These are phyloP conservation scores for Vaccinium myrtillus DNA, from an alignment of 148 eudicot species.

Conservation along the genomic window DNA sequence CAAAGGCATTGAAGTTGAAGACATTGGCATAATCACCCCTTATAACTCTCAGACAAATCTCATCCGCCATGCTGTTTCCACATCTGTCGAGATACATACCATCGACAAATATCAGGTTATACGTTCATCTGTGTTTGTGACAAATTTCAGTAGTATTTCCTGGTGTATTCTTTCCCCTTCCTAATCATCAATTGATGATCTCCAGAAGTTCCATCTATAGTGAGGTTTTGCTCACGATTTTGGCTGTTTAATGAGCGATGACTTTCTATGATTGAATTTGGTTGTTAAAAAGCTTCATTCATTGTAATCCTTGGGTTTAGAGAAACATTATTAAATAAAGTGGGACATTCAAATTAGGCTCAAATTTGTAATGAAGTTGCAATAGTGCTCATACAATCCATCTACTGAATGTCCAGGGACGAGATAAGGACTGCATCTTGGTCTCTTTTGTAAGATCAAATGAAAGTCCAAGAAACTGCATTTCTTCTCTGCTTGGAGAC, in stretches of 20 bases:
- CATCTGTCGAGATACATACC: conserved; percentile 84
- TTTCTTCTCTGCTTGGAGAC: conserved; percentile 90
- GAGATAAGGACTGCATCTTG: conserved; percentile 92
- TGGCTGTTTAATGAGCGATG: too few relatives aligned
- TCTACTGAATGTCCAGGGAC: conserved; percentile 53
- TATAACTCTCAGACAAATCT: conserved; percentile 89
- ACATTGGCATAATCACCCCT: conserved; percentile 90
- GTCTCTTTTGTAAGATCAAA: conserved; percentile 84
- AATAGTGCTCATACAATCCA: background rate
- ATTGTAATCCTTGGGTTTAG: background rate
- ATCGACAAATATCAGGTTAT: conserved; percentile 95
- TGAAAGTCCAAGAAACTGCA: conserved; percentile 56
- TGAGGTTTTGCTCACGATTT: background rate
- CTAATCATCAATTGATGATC: background rate
- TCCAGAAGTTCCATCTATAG: background rate
- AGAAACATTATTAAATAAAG: background rate
- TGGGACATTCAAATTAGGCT: background rate
- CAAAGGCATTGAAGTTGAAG: conserved; percentile 65
- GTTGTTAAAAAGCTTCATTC: background rate
- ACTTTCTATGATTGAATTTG: background rate
- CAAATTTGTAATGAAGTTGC: background rate
- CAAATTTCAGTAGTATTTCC: background rate
- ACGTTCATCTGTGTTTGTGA: background rate
- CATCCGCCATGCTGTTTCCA: conserved; percentile 46
- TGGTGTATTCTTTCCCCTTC: background rate